These are phyloP conservation scores for Wickerhamomyces strasburgensis DNA, from an alignment of 805 yeast genomes.

Conservation along the genomic window DNA sequence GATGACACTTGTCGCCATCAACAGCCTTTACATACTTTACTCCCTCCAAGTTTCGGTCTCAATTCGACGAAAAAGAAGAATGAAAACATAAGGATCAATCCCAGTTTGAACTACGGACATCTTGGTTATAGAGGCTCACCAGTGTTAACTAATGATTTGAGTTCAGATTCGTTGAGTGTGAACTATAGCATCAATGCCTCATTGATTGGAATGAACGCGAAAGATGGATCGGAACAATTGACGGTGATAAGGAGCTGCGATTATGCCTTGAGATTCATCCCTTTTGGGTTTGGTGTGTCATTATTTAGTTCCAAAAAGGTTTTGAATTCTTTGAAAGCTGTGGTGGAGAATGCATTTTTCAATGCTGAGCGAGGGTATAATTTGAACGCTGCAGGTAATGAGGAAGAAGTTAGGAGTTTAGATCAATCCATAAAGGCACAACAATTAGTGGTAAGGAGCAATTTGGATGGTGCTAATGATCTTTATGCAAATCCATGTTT, in stretches of 20 bases:
- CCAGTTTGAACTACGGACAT: constrained; percentile 44
- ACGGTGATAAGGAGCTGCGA: constrained; percentile 32
- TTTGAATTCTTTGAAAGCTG: constrained; percentile 7
- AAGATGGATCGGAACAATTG: constrained; percentile 18
- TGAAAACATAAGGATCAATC: constrained; percentile 28
- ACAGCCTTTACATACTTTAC: constrained; percentile 31
- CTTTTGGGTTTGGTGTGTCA: constrained; percentile 31
- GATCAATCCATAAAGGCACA: constrained; percentile 16
- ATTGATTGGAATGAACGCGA: constrained; percentile 42
- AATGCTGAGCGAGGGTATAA: constrained; percentile 17
- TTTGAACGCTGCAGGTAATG: constrained; percentile 14
- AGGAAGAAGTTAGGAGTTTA: constrained; percentile 13
- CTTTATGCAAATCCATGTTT: constrained; percentile 7
- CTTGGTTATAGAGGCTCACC: constrained; percentile 49
- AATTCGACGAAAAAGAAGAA: constrained; percentile 30
- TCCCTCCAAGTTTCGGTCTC: constrained; percentile 39
- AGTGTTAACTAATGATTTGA: constrained; percentile 44
- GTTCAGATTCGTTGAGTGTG: constrained; percentile 41
- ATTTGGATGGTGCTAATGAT: background rate
- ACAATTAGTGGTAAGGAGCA: constrained; percentile 11
- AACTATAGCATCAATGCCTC: constrained; percentile 53
- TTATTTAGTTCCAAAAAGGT: constrained; percentile 15
- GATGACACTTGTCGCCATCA: constrained; percentile 49
- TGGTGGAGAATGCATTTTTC: constrained; percentile 12
- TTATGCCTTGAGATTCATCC: constrained; percentile 35